Base-by-base conservation (phyloP, 1,139 yeast genomes). In the Hemisphaericaspora subhashii region DNA sequence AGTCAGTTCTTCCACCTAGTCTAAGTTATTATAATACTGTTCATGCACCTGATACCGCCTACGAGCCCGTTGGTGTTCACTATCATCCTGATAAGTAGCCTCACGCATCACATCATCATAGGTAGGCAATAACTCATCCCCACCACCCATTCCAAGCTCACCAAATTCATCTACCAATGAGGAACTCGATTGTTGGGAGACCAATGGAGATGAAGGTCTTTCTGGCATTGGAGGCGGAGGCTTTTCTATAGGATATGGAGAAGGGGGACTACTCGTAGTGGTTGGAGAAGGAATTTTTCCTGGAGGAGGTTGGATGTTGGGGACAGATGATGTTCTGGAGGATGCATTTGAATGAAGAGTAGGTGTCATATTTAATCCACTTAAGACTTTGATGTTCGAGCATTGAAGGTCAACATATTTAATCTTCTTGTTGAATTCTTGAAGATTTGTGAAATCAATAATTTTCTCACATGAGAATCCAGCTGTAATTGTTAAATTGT, bases 391-490 rank as follows among this genome's bases (percentile, higher is more conserved):
- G 23, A 74, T 61, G 36, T 69, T 62, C 10, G 66, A 58, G 33
- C 68, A 60, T 5, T 53, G 53, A 33, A 75, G 54, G 23, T 66
- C 69, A 12, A 66, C 65, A 34, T 51, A 53, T 30, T 53, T 50
- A 11, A 64, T 48, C 43, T 66, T 55, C 33, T 46, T 46, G 8
- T 35, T 42, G 10, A 47, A 15, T 32, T 58, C 64, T 4, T 43
- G 33, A 8, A 47, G 22, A 46, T 58, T 47, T 45, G 53, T 40
- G 33, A 51, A 45, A 35, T 60, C 63, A 13, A 26, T 6, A 8
- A 65, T 47, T 36, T 52, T 53, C 38, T 63, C 68, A 41, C 60
- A 58, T 3, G 77, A 60, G 41, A 81, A 65, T 3, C 76, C 80
- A 1, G 68, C 80, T 3, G 57, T 55, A 2, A 81, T 60, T 14